Evolutionary conservation across 2,329 filamentous ascomycete species (phyloP).

Genomic region (Fusarium chuoi): DNA sequence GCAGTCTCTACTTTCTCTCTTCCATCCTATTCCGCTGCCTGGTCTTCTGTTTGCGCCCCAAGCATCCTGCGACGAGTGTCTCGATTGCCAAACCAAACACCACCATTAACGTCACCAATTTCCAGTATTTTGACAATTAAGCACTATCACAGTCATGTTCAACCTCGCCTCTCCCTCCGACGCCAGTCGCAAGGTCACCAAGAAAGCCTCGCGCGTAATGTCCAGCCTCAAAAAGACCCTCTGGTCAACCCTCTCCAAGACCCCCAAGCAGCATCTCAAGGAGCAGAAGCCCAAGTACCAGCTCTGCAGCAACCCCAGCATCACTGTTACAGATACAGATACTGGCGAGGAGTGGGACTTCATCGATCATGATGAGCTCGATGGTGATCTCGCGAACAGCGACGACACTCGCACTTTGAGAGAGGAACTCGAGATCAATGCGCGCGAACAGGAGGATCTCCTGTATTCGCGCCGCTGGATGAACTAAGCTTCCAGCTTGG

Average conservation of each 20-base stretch:
- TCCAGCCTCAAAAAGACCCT: background rate
- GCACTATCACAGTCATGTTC: background rate
- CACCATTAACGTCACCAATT: background rate
- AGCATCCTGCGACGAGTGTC: background rate
- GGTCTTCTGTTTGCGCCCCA: background rate
- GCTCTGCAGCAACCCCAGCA: background rate
- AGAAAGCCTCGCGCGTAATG: background rate
- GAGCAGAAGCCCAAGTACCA: background rate
- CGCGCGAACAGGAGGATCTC: background rate
- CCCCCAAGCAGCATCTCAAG: background rate
- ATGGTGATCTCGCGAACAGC: background rate
- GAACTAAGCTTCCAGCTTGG: accelerated
- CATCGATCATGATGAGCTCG: background rate
- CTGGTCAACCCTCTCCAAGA: background rate
- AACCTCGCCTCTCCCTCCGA: background rate
- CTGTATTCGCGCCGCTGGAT: background rate
- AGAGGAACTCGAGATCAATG: background rate
- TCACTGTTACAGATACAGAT: background rate
- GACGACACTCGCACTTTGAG: background rate
- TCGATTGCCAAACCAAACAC: background rate
- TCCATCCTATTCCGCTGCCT: background rate
- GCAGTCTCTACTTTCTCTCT: background rate
- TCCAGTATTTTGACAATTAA: too few species aligned
- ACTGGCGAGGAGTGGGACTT: background rate
- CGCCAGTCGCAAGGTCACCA: background rate